These are phyloP conservation scores for Pseudofabraea citricarpa DNA, from an alignment of 2,329 filamentous ascomycete species.

Conservation along the genomic window DNA sequence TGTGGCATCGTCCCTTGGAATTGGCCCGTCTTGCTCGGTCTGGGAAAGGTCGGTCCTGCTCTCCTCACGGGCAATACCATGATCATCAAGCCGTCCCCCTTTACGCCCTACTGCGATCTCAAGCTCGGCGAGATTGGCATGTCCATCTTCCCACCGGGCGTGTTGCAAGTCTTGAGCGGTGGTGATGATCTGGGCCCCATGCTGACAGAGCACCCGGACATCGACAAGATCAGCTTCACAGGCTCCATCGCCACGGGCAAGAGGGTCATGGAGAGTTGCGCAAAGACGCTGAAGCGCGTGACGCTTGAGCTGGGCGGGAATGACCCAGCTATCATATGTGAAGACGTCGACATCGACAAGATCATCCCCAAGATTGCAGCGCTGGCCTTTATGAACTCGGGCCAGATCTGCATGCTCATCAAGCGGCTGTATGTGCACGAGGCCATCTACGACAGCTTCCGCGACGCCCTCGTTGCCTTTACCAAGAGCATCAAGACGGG, in stretches of 20 bases:
- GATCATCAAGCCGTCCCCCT: constrained; percentile 53
- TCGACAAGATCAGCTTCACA: constrained; percentile 54
- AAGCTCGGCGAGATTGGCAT: constrained; percentile 47
- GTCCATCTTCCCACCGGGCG: constrained; percentile 44
- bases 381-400: constrained; percentile 45
- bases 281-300: constrained; percentile 46
- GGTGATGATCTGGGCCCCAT: constrained; percentile 45
- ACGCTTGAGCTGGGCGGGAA: constrained; percentile 51
- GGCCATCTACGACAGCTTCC: constrained; percentile 51
- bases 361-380: constrained; percentile 39
- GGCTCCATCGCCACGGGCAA: constrained; percentile 46
- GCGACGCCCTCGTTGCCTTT: constrained; percentile 42
- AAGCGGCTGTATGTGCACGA: constrained; percentile 60
- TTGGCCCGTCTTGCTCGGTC: constrained; percentile 41
- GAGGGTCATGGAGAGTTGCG: constrained; percentile 41
- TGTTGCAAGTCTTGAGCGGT: constrained; percentile 37
- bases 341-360: constrained; percentile 44
- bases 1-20: constrained; percentile 58
- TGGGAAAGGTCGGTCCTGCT: constrained; percentile 43
- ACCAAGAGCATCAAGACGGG: constrained; percentile 33
- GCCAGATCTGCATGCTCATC: constrained; percentile 49
- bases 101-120: constrained; percentile 45
- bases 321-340: constrained; percentile 46
- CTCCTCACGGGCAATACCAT: constrained; percentile 46
- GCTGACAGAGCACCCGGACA: constrained; percentile 45